A percentile compares a stretch with the other conserved stretches of the same genome.
These are phyloP conservation scores for Fusarium floridanum DNA, from an alignment of 2,329 filamentous ascomycete genomes.

Conservation along the genomic window DNA sequence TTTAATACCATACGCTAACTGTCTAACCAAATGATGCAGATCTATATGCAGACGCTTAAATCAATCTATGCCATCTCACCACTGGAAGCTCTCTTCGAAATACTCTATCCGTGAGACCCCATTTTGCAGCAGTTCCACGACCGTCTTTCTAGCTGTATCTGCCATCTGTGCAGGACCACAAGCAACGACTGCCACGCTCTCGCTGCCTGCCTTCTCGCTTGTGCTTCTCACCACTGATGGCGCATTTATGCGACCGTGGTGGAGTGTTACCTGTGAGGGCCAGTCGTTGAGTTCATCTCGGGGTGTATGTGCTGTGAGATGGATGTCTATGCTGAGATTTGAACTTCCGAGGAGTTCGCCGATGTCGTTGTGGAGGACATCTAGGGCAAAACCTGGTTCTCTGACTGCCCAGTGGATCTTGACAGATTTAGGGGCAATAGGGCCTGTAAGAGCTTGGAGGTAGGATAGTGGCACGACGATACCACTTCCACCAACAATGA, in stretches of 20 bases:
- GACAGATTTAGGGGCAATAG: constrained; percentile 39
- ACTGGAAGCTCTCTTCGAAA: constrained; percentile 60
- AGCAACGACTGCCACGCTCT: constrained; percentile 56
- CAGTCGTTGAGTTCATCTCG: constrained; percentile 19
- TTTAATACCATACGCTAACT: neutral
- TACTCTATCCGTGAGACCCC: constrained; percentile 52
- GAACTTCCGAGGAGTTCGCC: constrained; percentile 43
- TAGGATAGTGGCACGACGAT: constrained; percentile 59
- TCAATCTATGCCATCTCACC: constrained; percentile 45
- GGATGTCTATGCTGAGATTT: constrained; percentile 53
- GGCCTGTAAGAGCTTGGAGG: constrained; percentile 45
- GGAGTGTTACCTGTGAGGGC: constrained; percentile 33
- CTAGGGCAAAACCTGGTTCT: constrained; percentile 53
- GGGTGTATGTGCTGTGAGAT: constrained; percentile 48
- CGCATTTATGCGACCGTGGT: constrained; percentile 52
- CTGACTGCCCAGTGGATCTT: constrained; percentile 60
- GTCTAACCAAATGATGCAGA: neutral
- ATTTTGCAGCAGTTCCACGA: constrained; percentile 48
- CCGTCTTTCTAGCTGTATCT: constrained; percentile 56
- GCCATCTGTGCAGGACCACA: constrained; percentile 61
- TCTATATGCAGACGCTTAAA: neutral
- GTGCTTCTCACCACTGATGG: constrained; percentile 48
- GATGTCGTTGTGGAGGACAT: constrained; percentile 53
- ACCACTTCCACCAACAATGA: constrained; percentile 61
- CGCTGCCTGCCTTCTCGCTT: constrained; percentile 31